Evolutionary conservation across 1,284 basidiomycete species (phyloP).

Genomic region (Takashimella tepidaria): DNA sequence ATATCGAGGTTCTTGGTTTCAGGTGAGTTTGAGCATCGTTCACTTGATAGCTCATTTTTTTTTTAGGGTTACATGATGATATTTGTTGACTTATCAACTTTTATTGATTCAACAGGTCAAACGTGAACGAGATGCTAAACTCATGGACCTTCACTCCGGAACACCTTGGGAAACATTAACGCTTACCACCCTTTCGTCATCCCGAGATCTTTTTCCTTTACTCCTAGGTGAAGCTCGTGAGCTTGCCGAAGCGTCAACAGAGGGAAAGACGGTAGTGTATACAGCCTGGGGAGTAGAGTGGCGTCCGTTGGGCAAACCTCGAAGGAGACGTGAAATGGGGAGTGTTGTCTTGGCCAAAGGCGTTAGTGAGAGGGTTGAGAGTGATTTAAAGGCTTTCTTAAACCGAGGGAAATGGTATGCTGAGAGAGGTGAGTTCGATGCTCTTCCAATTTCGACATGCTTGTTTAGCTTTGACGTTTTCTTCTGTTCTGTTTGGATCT

Average conservation of each 20-base stretch:
- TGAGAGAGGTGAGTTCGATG: constrained; percentile 80
- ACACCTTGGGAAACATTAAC: constrained; percentile 97
- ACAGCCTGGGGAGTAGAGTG: constrained; percentile 97
- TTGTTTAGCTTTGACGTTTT: too few species aligned
- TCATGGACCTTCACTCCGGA: constrained; percentile 86
- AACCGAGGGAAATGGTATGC: constrained; percentile 88
- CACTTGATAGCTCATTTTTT: too few species aligned
- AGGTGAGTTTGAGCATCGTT: too few species aligned
- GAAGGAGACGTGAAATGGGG: constrained; percentile 75
- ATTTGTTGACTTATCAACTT: background rate
- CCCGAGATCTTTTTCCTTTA: constrained; percentile 71
- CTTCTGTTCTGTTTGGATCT: too few species aligned
- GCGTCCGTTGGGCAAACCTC: constrained; percentile 90
- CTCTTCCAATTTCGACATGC: too few species aligned
- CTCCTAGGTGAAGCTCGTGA: constrained; percentile 84
- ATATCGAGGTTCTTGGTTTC: constrained; percentile 81
- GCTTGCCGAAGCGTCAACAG: constrained; percentile 75
- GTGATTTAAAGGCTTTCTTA: constrained; percentile 79
- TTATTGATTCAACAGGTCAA: constrained; percentile 59
- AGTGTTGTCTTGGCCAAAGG: constrained; percentile 88
- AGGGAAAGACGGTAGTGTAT: constrained; percentile 93
- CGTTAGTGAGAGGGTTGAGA: constrained; percentile 70
- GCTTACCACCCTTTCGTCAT: constrained; percentile 83
- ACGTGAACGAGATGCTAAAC: constrained; percentile 84
- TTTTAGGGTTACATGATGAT: too few species aligned